These are phyloP conservation scores for Bryum argenteum DNA, from an alignment of 225 moss, liverwort and hornwort genomes.

Conservation along the genomic window DNA sequence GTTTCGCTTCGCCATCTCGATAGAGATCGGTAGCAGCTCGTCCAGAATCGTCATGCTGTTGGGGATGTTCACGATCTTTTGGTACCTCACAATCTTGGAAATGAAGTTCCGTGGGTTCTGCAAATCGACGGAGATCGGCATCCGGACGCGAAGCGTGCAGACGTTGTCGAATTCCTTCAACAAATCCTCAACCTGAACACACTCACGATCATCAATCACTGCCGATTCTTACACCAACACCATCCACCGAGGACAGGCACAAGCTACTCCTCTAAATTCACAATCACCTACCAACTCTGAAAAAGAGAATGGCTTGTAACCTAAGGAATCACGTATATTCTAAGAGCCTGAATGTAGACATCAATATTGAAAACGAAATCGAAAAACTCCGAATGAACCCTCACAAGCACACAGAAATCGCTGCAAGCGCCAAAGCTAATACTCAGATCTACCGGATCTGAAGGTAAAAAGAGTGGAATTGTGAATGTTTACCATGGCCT, in stretches of 20 bases:
- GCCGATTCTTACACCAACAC: background rate
- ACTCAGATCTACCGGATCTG: background rate
- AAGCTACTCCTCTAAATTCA: no score
- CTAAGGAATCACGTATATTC: background rate
- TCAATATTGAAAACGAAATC: background rate
- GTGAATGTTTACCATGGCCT: constrained; percentile 42
- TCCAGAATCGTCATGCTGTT: constrained; percentile 66
- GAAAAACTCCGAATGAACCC: background rate
- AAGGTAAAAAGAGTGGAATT: background rate
- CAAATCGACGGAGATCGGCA: constrained; percentile 56
- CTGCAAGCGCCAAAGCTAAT: background rate
- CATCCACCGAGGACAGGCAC: background rate
- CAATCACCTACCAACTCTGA: no score
- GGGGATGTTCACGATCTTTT: constrained; percentile 61
- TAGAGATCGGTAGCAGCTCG: constrained; percentile 53
- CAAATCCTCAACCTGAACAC: constrained; percentile 50
- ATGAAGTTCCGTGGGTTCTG: constrained; percentile 59
- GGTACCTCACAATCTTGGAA: constrained; percentile 60
- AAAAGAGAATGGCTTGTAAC: no score
- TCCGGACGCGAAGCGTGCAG: constrained; percentile 52
- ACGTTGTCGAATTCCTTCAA: constrained; percentile 59
- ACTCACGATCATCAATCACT: background rate
- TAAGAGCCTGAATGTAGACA: background rate
- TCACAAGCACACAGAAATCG: background rate
- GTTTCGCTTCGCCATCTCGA: constrained; percentile 60